Evolutionary conservation across 2,329 filamentous ascomycete species (phyloP), one percentile per base, ranked within the genome.

Genomic region (Lachnellula arida): DNA sequence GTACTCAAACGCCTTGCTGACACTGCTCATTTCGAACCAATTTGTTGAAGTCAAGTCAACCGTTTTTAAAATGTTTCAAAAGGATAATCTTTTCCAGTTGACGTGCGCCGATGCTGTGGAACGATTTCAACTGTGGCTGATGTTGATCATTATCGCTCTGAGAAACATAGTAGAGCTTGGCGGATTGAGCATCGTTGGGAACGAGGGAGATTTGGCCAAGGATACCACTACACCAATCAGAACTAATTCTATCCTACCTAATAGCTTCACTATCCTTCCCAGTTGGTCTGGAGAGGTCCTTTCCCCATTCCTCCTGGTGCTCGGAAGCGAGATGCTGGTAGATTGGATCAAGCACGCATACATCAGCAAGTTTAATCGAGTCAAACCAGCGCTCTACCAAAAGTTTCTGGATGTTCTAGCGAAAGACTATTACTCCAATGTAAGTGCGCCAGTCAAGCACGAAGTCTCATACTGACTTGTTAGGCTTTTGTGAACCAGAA

Each of bases 1-100:
- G 0, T 99, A 99, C 72, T 97, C 92, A 0, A 99, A 99, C 68
- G 93, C 94, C 0, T 78, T 99, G 4, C 79, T 99, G 35, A 97
- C 94, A 0, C 81, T 99, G 0, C 78, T 99, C 2, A 84, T 99
- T 70, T 97, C 92, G 6, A 99, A 97, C 68, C 95, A 99, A 69
- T 99, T 99, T 67, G 94, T 99, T 44, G 94, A 99, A 74, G 96
- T 99, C 78, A 99, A 99, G 70, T 90, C 90, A 58, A 95, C 92
- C 0, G 95, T 99, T 0, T 99, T 99, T 78, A 97, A 99, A 76
- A 94, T 93, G 58, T 96, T 97, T 61, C 94, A 99, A 67, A 97
- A 97, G 71, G 94, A 99, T 69, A 97, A 96, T 63, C 77, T 96
- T 0, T 99, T 99, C 69, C 94, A 99, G 71, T 79, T 99, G 14